Conservation (phyloP, 2,329 filamentous ascomycete genomes). For the Aspergillus ochraceoroseus region DNA sequence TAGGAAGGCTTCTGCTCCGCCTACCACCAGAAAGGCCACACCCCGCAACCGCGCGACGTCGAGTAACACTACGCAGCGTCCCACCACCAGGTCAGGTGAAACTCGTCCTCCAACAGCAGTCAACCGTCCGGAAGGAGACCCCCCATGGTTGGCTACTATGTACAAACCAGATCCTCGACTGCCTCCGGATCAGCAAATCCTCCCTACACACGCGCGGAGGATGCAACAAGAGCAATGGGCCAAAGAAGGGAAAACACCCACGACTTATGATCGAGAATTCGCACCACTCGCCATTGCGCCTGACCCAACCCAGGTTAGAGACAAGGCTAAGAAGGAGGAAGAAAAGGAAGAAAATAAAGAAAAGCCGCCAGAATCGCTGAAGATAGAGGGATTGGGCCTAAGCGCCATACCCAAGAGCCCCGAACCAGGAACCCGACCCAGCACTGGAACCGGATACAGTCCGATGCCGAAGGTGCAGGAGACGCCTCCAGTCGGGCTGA, state of each 20-base stretch:
- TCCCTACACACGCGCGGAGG: conserved; percentile 86
- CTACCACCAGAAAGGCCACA: conserved; percentile 41
- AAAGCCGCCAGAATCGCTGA: conserved; percentile 14
- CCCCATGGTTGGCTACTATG: conserved; percentile 89
- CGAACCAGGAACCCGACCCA: conserved; percentile 31
- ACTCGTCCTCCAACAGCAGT: conserved; percentile 50
- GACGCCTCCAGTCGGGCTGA: conserved; percentile 32
- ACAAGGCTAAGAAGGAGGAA: conserved; percentile 16
- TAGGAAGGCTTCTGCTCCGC: conserved; percentile 39
- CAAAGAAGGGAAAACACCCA: conserved; percentile 80
- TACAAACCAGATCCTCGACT: conserved; percentile 94
- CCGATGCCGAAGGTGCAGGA: conserved; percentile 47
- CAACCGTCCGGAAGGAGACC: conserved; percentile 83
- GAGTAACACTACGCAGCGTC: conserved; percentile 45
- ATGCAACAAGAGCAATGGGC: conserved; percentile 95
- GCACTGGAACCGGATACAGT: conserved; percentile 48
- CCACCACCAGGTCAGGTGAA: conserved; percentile 59
- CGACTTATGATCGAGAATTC: conserved; percentile 81
- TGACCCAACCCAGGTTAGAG: conserved; percentile 26
- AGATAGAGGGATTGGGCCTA: conserved; percentile 14
- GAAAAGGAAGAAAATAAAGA: conserved; percentile 8
- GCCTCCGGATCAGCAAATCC: conserved; percentile 89
- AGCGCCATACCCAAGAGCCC: conserved; percentile 30
- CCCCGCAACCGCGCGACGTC: conserved; percentile 35
- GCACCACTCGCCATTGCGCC: conserved; percentile 60